A percentile compares a stretch with the other conserved stretches of the same genome.
Evolutionary conservation across 2,329 filamentous ascomycete genomes (phyloP).

Genomic region (Colletotrichum theobromicola): DNA sequence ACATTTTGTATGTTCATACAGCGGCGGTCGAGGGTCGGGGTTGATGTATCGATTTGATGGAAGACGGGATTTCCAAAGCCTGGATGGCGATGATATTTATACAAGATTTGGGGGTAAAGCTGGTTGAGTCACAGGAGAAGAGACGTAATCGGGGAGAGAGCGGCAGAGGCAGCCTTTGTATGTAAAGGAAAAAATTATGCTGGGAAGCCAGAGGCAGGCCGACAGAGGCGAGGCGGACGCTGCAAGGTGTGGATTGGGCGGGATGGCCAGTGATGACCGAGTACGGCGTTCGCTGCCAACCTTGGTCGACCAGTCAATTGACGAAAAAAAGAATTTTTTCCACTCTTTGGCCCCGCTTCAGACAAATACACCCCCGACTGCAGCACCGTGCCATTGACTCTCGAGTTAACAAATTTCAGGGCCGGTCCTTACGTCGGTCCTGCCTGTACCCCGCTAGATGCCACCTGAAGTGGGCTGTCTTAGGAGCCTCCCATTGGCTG

Average conservation of each 20-base stretch:
- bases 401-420: constrained; percentile 4
- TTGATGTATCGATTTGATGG: background rate
- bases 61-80: background rate
- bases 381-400: constrained; percentile 14
- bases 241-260: constrained; percentile 23
- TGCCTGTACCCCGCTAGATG: constrained; percentile 16
- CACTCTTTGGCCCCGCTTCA: constrained; percentile 19
- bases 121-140: constrained; percentile 18
- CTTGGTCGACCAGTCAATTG: constrained; percentile 7
- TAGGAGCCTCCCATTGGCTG: background rate
- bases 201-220: constrained; percentile 2
- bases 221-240: constrained; percentile 15
- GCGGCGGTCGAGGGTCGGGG: background rate
- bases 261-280: constrained; percentile 22
- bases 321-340: constrained; percentile 17
- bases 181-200: background rate
- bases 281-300: constrained; percentile 17
- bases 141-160: background rate
- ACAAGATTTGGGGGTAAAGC: background rate
- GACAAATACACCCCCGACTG: constrained; percentile 5
- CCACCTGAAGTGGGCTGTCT: constrained; percentile 13
- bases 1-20: constrained; percentile 21
- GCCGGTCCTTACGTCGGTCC: constrained; percentile 11
- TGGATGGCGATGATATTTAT: constrained; percentile 6
- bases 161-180: background rate